A percentile compares a stretch with the other conserved stretches of the same genome.
phyloP scores from a whole-genome alignment of 2,329 filamentous ascomycete species.

The Daldinia eschscholtzii region DNA sequence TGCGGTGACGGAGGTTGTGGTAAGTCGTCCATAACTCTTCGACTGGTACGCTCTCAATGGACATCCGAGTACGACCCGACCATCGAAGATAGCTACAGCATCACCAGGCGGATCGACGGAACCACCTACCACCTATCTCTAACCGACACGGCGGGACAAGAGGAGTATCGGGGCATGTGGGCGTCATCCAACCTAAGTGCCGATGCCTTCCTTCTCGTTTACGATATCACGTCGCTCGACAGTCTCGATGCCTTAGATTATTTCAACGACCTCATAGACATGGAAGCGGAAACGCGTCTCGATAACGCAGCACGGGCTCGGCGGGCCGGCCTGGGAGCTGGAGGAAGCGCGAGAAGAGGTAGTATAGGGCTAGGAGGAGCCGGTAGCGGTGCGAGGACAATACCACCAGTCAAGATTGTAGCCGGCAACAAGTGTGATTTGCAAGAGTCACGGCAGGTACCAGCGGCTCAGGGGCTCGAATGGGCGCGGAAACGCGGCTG shows the following conservation, averaged over 20 bases:
- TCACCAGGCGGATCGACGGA: conserved; percentile 84
- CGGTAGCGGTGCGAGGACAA: conserved; percentile 61
- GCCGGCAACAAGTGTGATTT: conserved; percentile 90
- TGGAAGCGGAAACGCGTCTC: conserved; percentile 78
- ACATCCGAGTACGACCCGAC: conserved; percentile 86
- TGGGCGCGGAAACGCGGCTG: conserved; percentile 80
- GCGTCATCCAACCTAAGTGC: conserved; percentile 81
- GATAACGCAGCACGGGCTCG: conserved; percentile 71
- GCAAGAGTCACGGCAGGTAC: conserved; percentile 75
- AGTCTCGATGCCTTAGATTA: conserved; percentile 79
- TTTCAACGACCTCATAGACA: conserved; percentile 86
- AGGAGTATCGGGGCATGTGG: conserved; percentile 91
- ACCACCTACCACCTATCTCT: conserved; percentile 82
- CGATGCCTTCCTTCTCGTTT: conserved; percentile 87
- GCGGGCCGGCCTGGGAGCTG: conserved; percentile 57
- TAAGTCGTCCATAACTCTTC: conserved; percentile 87
- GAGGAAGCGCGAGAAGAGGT: conserved; percentile 28
- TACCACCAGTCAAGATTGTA: conserved; percentile 83
- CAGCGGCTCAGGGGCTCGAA: conserved; percentile 78
- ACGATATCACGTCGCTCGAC: conserved; percentile 81
- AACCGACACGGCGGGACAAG: conserved; percentile 89
- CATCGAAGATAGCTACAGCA: conserved; percentile 86
- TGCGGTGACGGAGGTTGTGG: conserved; percentile 88
- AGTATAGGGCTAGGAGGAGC: conserved; percentile 49
- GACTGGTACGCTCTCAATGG: conserved; percentile 85